Evolutionary conservation across 805 yeast species (phyloP), one percentile per base, ranked within the genome.

Genomic region (Sugiyamaella lignohabitans): DNA sequence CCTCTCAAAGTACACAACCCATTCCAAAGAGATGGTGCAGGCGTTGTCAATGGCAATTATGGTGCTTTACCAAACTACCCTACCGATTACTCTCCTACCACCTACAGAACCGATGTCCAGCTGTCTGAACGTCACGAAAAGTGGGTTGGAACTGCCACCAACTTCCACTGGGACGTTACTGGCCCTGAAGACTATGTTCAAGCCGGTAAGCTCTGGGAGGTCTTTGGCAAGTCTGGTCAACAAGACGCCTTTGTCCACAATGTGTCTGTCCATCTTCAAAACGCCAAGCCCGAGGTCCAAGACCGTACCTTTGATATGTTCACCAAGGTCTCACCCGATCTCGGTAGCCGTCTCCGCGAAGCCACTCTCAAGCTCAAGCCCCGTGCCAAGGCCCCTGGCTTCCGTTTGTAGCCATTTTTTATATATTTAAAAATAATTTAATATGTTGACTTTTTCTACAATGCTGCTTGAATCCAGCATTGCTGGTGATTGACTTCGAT

Each of bases 171-270:
- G 96, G 74, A 76, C 48, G 77, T 77, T 46, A 69, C 75, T 22
- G 68, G 66, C 21, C 83, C 80, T 43, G 14, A 27, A 8, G 96
- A 89, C 69, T 89, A 70, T 65, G 75, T 67, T 53, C 96, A 89
- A 71, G 84, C 96, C 43, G 71, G 82, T 52, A 80, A 65, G 29
- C 75, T 89, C 59, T 91, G 87, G 80, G 73, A 83, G 49, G 93
- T 86, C 30, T 74, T 86, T 45, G 82, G 69, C 62, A 79, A 81
- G 59, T 79, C 84, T 14, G 87, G 88, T 57, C 95, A 87, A 68
- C 96, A 87, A 70, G 77, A 74, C 59, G 78, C 87, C 58, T 73
- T 91, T 62, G 85, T 89, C 42, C 86, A 83, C 66, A 91, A 91
- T 66, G 74, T 91, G 53, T 82, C 95, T 18, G 81, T 71, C 35